A percentile compares a stretch with the other conserved stretches of the same genome.
Conservation (phyloP, 2,329 filamentous ascomycete species). For the Monilinia vaccinii-corymbosi region DNA sequence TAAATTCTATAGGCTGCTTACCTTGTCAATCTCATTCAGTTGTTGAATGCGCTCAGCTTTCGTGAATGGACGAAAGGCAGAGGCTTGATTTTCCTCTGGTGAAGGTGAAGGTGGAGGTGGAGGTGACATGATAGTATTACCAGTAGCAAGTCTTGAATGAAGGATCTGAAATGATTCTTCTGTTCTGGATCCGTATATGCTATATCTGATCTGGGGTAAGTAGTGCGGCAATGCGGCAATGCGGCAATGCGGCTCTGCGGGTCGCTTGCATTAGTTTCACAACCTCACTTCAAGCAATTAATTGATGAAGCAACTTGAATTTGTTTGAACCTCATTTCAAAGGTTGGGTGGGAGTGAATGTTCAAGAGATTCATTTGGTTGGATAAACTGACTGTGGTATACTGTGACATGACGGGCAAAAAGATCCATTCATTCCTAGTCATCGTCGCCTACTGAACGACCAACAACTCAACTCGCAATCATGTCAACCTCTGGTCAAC, state of each 20-base stretch:
- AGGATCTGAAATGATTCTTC: neutral
- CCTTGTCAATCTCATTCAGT: constrained; percentile 68
- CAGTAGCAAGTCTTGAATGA: neutral
- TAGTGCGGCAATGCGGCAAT: too few species aligned
- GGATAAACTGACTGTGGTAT: too few species aligned
- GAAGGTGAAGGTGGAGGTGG: constrained; percentile 8
- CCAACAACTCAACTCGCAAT: neutral
- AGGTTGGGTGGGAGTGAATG: too few species aligned
- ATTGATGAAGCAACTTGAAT: neutral
- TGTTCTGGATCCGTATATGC: neutral
- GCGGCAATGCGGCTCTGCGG: constrained; percentile 26
- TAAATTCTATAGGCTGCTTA: constrained; percentile 25
- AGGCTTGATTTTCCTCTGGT: constrained; percentile 12
- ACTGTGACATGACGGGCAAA: too few species aligned
- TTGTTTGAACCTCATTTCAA: neutral
- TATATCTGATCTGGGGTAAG: neutral
- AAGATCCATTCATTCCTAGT: too few species aligned
- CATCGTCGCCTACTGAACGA: too few species aligned
- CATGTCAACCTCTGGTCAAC: constrained; percentile 35
- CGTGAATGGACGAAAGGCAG: constrained; percentile 43
- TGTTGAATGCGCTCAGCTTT: constrained; percentile 72
- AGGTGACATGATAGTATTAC: constrained; percentile 9
- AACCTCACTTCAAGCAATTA: neutral
- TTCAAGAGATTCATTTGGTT: too few species aligned
- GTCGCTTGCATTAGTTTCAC: constrained; percentile 20